Base-by-base conservation (phyloP, 352 stramenopile species). In the Pythium utonaiense region DNA sequence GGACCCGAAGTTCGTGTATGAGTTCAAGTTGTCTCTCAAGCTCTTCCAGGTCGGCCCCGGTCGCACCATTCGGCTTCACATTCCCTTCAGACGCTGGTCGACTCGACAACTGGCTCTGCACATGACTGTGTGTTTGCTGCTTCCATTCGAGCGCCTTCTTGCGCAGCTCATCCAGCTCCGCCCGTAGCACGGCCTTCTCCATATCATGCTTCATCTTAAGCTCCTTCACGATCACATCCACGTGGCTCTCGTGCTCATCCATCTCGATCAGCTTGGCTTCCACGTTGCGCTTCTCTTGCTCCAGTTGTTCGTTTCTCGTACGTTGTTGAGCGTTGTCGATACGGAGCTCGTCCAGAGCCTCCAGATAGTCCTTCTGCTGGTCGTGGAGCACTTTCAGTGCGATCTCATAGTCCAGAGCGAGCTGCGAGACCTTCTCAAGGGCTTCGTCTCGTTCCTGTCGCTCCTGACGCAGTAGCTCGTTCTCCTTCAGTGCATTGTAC, bases 241-340 rank as follows among this genome's bases (percentile, higher is more conserved):
- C 77, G 21, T 87, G 64, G 40, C 69, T 75, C 45, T 92, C 77
- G 6, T 69, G 70, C 63, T 88, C 79, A 48, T 91, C 75, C 75
- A 89, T 86, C 54, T 90, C 82, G n/a, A 91, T 73, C 6, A 94
- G 57, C 38, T 88, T 86, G 8, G 66, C 67, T 60, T 89, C 82
- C 14, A 90, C 51, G 21, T 27, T 33, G 16, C 75, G 17, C 44
- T 91, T 91, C 49, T 88, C 76, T 9, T 58, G 59, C 49, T 89
- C 75, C 3, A 87, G 45, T 31, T 80, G 67, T n/a, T 82, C 67
- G 13, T 80, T 64, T 13, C 45, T 51, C 33, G 81, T 79, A 3
- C 63, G 52, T 60, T 87, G 80, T 48, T 87, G 77, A 30, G 70
- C 70, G 52, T 87, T 88, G 66, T 89, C 80, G 42, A 87, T 49